Evolutionary conservation across 129 eudicot species (phyloP), one percentile per base, ranked within the genome.

Genomic region (Oenanthe sinensis): DNA sequence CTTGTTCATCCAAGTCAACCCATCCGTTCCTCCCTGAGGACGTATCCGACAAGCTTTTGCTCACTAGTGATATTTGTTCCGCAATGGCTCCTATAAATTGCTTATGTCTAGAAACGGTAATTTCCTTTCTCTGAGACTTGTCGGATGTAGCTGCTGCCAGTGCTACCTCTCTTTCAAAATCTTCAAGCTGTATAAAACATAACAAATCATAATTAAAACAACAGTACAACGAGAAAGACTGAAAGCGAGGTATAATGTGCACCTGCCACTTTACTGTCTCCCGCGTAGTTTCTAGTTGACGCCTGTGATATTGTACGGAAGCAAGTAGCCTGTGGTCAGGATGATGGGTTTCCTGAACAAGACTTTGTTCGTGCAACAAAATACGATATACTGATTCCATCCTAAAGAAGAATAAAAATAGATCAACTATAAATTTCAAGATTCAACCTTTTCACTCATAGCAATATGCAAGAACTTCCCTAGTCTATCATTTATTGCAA

Each of bases 261-360:
- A 84, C 87, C 87, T 85, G 87, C 87, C 87, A 85, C 70, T 85
- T 85, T 44, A 80, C 85, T 43, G 87, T 85, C 70, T 79, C 87
- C 17, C 81, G 45, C 19, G 75, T 54, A 69, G 87, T 85, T 26
- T 83, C 82, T 68, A 85, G 85, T 67, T 81, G 83, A 50, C 83
- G 85, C 80, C n/a, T 74, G 72, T 81, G 85, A 75, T 75, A 30
- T 26, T 85, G 83, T 7, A 85, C 52, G 24, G 85, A 81, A 15
- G 37, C 47, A 48, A 78, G 82, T 17, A 85, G 54, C 75, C 76
- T 78, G 15, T 58, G 33, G 17, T 85, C 87, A 44, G 78, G 49
- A 68, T 46, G 30, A 54, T 40, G 77, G 71, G 71, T 54, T 42
- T 76, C 78, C 65, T 85, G 80, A 50, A 78, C 77, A 69, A 81